Conservation (phyloP, 768 basidiomycete genomes). For the Lactarius hatsudake region DNA sequence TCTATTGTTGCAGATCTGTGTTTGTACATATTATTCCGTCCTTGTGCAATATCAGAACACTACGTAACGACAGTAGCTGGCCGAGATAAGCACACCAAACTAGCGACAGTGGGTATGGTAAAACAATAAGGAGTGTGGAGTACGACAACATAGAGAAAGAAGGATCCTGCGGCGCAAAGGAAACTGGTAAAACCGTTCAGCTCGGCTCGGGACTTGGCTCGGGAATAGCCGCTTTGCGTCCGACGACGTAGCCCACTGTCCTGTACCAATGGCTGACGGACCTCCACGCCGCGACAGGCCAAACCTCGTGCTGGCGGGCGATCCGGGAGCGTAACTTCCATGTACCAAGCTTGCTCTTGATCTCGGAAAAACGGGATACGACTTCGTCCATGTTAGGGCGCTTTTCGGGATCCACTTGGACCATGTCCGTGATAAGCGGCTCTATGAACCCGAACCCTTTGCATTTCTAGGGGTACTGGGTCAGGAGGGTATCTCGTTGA, state of each 20-base stretch:
- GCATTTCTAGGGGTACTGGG: background rate
- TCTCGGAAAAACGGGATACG: constrained; percentile 24
- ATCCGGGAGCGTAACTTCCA: constrained; percentile 16
- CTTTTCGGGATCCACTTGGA: constrained; percentile 34
- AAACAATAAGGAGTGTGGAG: background rate
- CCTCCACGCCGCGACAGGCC: background rate
- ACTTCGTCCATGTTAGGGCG: constrained; percentile 37
- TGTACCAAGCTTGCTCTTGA: background rate
- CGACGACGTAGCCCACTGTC: constrained; percentile 3
- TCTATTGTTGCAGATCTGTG: background rate
- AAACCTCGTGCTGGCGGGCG: constrained; percentile 6
- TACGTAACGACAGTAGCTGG: background rate
- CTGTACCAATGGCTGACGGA: constrained; percentile 2
- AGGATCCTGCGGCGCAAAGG: too few relatives aligned
- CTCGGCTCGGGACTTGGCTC: constrained; percentile 6
- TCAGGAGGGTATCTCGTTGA: background rate
- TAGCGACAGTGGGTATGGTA: background rate
- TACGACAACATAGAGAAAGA: background rate
- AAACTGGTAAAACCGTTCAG: background rate
- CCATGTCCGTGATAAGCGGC: constrained; percentile 35
- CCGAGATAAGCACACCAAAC: background rate
- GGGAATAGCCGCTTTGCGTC: background rate
- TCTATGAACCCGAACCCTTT: constrained; percentile 10
- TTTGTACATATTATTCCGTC: background rate
- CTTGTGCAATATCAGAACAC: background rate